Evolutionary conservation across 1,284 basidiomycete genomes (phyloP).

Genomic region (Phaffia rhodozyma): DNA sequence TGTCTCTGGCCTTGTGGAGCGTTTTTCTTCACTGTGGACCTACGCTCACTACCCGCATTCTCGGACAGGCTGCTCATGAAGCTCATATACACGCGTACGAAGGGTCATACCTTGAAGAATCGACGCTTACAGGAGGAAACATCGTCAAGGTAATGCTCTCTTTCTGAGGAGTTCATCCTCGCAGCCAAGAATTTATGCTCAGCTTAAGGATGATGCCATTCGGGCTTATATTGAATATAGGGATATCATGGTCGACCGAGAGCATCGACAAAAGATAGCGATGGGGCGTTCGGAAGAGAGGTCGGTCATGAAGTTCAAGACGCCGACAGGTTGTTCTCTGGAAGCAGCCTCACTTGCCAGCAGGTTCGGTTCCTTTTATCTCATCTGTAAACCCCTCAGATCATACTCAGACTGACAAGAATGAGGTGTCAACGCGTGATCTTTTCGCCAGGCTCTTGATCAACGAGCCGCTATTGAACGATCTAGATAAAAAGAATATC

Average conservation of each 20-base stretch:
- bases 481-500: no score
- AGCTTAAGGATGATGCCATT: not conserved
- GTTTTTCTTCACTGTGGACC: no score
- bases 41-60: not conserved
- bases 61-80: constrained; percentile 36
- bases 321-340: constrained; percentile 36
- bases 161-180: no score
- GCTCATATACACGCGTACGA: constrained; percentile 40
- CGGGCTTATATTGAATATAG: constrained; percentile 18
- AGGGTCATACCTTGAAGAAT: constrained; percentile 39
- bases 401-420: no score
- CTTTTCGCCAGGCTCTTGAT: no score
- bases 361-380: constrained; percentile 25
- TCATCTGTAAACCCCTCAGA: not conserved
- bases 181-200: not conserved
- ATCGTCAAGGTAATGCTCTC: constrained; percentile 33
- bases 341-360: constrained; percentile 34
- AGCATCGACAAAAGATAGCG: constrained; percentile 25
- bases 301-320: constrained; percentile 28
- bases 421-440: no score
- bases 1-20: no score
- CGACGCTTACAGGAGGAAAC: constrained; percentile 34
- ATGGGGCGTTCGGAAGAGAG: constrained; percentile 31
- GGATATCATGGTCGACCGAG: constrained; percentile 41
- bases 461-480: no score